Percentiles rank a stretch among this genome's conserved stretches.
Conservation (phyloP, 768 basidiomycete genomes). For the Ramaria sp. region DNA sequence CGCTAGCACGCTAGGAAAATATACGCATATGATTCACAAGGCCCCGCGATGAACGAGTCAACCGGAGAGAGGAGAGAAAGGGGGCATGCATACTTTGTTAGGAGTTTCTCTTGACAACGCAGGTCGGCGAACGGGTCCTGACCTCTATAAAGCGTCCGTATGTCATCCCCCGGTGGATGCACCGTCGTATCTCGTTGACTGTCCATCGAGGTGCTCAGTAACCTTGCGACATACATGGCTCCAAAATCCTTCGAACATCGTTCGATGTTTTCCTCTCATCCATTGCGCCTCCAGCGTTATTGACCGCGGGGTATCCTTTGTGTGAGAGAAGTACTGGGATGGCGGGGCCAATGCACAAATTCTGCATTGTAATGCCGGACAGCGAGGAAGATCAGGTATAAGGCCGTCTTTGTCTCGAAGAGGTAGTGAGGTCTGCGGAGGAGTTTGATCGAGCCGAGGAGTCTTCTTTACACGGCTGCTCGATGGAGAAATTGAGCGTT, state of each 20-base stretch:
- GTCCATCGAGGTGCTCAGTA: background rate
- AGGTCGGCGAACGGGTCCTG: no score
- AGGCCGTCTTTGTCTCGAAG: slow-evolving; percentile 11
- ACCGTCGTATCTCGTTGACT: background rate
- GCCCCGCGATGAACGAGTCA: no score
- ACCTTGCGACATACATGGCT: slow-evolving; percentile 53
- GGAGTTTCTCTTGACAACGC: no score
- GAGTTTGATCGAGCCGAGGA: slow-evolving; percentile 13
- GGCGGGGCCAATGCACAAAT: background rate
- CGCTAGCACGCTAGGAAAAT: no score
- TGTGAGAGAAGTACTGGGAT: no score
- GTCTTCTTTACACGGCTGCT: background rate
- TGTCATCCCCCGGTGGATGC: background rate
- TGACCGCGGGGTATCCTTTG: background rate
- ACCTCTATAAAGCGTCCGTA: background rate
- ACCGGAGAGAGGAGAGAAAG: no score
- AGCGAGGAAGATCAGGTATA: background rate
- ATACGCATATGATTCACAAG: no score
- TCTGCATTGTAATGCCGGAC: background rate
- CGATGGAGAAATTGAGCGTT: slow-evolving; percentile 8
- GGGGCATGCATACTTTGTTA: no score
- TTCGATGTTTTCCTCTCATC: slow-evolving; percentile 48
- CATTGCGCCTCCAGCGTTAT: slow-evolving; percentile 42
- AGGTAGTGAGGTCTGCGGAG: slow-evolving; percentile 14
- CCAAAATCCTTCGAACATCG: slow-evolving; percentile 55